A percentile compares a stretch with the other conserved stretches of the same genome.
These are phyloP conservation scores for Ogataea neopini DNA, from an alignment of 805 yeast species.

Conservation along the genomic window DNA sequence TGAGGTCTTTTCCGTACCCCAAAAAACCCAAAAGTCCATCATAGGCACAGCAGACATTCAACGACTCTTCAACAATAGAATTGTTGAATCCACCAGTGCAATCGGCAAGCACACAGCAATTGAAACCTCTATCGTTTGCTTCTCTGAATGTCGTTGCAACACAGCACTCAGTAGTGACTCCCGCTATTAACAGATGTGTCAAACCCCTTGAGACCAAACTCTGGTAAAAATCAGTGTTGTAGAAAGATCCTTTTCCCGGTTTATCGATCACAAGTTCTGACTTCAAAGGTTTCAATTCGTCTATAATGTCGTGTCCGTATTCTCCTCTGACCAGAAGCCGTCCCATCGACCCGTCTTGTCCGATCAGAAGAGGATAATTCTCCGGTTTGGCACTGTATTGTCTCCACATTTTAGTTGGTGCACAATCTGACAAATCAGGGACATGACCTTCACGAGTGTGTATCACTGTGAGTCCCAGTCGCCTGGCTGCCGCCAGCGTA, in stretches of 20 bases:
- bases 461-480: constrained; percentile 30
- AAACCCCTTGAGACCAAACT: constrained; percentile 30
- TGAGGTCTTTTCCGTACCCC: constrained; percentile 11
- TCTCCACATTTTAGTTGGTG: constrained; percentile 29
- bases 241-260: constrained; percentile 37
- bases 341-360: constrained; percentile 37
- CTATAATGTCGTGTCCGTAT: constrained; percentile 36
- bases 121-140: constrained; percentile 37
- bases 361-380: constrained; percentile 24
- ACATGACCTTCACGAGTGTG: constrained; percentile 37
- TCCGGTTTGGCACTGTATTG: constrained; percentile 26
- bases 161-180: constrained; percentile 39
- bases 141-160: constrained; percentile 36
- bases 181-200: constrained; percentile 31
- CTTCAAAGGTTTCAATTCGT: constrained; percentile 30
- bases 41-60: constrained; percentile 19
- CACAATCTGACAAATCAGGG: constrained; percentile 32
- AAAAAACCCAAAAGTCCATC: constrained; percentile 21
- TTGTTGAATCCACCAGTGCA: constrained; percentile 21
- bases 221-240: constrained; percentile 34
- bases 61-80: constrained; percentile 15
- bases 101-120: constrained; percentile 23
- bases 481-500: constrained; percentile 29
- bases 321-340: constrained; percentile 33
- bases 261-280: constrained; percentile 34